Conservation (phyloP, 2,329 filamentous ascomycete genomes). For the Microdochium nivale region DNA sequence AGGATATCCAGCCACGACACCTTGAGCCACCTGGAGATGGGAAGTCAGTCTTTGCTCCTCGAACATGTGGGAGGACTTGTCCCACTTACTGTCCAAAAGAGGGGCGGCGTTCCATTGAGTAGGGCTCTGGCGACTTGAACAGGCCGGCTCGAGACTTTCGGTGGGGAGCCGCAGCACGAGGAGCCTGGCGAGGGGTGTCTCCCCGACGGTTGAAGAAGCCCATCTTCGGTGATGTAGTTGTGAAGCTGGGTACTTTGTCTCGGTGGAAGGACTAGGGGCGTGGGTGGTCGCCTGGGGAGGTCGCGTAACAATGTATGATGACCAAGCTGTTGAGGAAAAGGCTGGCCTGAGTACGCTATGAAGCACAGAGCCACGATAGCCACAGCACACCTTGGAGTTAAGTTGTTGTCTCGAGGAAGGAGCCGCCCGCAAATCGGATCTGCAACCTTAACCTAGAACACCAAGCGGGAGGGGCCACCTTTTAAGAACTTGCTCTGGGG, state of each 20-base stretch:
- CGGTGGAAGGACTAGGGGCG: too few relatives aligned
- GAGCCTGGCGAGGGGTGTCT: neutral
- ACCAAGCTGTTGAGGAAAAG: too few relatives aligned
- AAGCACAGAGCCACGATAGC: too few relatives aligned
- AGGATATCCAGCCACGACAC: conserved; percentile 3
- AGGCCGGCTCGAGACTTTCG: neutral
- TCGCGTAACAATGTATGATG: too few relatives aligned
- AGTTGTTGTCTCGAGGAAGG: neutral
- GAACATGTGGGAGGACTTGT: neutral
- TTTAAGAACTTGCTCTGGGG: neutral
- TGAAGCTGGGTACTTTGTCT: neutral
- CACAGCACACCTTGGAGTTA: too few relatives aligned
- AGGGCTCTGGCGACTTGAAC: neutral
- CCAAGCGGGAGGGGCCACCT: neutral
- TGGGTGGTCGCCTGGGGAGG: too few relatives aligned
- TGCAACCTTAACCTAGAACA: neutral
- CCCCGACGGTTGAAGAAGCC: neutral
- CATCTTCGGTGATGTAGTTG: neutral
- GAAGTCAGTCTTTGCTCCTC: neutral
- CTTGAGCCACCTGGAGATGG: conserved; percentile 1
- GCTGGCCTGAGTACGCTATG: too few relatives aligned
- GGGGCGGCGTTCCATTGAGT: conserved; percentile 2
- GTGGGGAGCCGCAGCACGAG: neutral
- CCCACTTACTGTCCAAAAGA: neutral
- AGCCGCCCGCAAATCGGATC: neutral